A percentile compares a stretch with the other conserved stretches of the same genome.
Evolutionary conservation across 441 rosid genomes (phyloP).

Genomic region (Kokia cookei): DNA sequence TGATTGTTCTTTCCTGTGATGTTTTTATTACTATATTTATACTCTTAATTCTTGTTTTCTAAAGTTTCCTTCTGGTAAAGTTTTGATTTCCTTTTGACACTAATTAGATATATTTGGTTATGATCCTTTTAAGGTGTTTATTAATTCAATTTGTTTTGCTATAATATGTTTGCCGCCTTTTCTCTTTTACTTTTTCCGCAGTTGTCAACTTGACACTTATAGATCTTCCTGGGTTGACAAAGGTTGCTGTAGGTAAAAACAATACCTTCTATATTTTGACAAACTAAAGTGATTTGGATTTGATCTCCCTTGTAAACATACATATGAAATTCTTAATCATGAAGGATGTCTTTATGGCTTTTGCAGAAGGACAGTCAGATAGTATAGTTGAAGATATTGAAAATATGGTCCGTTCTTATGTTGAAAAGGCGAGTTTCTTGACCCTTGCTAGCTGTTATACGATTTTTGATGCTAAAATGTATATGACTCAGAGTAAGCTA

Average conservation of each 20-base stretch:
- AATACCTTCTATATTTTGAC: not conserved
- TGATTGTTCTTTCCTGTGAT: not conserved
- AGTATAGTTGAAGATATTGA: slow-evolving; percentile 91
- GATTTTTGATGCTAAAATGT: not conserved
- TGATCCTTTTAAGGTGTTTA: not conserved
- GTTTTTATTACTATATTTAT: not conserved
- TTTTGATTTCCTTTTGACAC: not conserved
- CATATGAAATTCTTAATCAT: not conserved
- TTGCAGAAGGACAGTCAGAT: slow-evolving; percentile 91
- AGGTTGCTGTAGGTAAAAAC: slow-evolving; percentile 95
- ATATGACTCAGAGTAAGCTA: not conserved
- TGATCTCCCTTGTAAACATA: not conserved
- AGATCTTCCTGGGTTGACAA: slow-evolving; percentile 99
- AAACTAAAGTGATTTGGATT: not conserved
- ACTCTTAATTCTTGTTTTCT: not conserved
- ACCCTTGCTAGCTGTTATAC: not conserved
- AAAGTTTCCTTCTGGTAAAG: not conserved
- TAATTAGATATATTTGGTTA: not conserved
- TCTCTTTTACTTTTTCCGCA: slow-evolving; percentile 28
- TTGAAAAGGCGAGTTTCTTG: slow-evolving; percentile 73
- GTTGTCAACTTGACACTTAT: slow-evolving; percentile 97
- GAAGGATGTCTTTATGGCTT: slow-evolving; percentile 19
- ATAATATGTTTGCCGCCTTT: not conserved
- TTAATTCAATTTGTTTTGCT: slow-evolving; percentile 12
- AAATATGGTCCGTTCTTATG: slow-evolving; percentile 94